Evolutionary conservation across 208 protist species (phyloP).

Genomic region (Crithidia bombi): DNA sequence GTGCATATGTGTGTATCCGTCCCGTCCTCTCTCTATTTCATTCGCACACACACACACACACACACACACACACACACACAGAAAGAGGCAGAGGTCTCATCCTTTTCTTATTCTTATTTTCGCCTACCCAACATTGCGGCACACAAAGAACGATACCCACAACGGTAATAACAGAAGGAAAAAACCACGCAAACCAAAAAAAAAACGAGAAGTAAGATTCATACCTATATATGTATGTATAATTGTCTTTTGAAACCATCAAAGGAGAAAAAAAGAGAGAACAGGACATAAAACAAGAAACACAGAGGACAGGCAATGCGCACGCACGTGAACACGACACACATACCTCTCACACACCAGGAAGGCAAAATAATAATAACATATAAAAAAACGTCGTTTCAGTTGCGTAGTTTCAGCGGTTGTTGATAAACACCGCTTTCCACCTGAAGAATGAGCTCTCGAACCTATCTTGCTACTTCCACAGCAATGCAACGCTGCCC

Average conservation of each 20-base stretch:
- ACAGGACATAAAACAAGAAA: not conserved
- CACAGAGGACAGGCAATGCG: too few species aligned
- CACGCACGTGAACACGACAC: too few species aligned
- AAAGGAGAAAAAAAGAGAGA: not conserved
- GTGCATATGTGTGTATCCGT: too few species aligned
- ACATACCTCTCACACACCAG: too few species aligned
- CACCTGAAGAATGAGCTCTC: too few species aligned
- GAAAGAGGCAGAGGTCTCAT: not conserved
- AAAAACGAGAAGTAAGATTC: not conserved
- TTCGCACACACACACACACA: slow-evolving; percentile 19
- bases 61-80: slow-evolving; percentile 23
- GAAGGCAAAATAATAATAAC: too few species aligned
- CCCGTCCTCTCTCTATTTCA: not conserved
- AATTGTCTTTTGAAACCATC: not conserved
- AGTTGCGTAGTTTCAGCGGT: not conserved
- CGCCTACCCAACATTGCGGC: not conserved
- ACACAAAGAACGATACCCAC: not conserved
- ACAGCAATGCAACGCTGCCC: too few species aligned
- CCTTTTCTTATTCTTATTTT: too few species aligned
- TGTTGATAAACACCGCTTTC: slow-evolving; percentile 16
- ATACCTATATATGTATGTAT: not conserved
- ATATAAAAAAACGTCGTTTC: not conserved
- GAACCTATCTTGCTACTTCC: not conserved
- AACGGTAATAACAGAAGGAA: not conserved
- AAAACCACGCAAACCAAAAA: not conserved